Base-by-base conservation (phyloP, 164 flowering plant species). In the Aristolochia californica region DNA sequence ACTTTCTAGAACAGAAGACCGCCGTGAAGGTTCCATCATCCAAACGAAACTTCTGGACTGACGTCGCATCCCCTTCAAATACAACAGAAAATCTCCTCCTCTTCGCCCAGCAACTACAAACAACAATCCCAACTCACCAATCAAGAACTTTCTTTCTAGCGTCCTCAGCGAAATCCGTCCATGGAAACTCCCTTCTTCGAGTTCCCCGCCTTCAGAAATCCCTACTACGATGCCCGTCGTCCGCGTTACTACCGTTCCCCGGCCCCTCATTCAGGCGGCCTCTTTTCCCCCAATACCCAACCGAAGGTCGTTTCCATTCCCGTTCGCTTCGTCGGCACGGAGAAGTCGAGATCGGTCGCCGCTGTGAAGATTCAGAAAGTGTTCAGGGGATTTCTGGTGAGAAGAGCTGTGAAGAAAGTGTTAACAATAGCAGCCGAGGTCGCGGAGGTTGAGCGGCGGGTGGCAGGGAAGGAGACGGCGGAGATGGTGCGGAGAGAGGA, bases 341-440 rank as follows among this genome's bases (percentile, higher is more conserved):
- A 60, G 56, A 59, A 53, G 52, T n/a, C 23, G 21, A 51, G 74
- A 21, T 48, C 69, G 8, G 73, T 54, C 5, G 74, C 82, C 0
- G 86, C 85, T 0, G 10, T 66, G 67, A 79, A 62, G 76, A 80
- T 88, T 47, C 93, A 88, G 79, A 85, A 76, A 69, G 80, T 68
- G 14, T 77, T 82, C 48, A 62, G 86, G 57, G 90, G 87, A 8
- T 83, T 66, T 62, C 27, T 77, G 61, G 83, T 84, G 55, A 68
- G 91, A 62, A 82, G 71, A 58, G 73, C 74, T 64, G 45, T 84
- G 72, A 73, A 67, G 69, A 80, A 63, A 75, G 75, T 88, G n/a
- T 40, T 38, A 45, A 64, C 63, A 4, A 62, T 83, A 0, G 62
- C 55, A 45, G 25, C 57, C 0, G 81, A 80, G 52, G 81, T 81